phyloP scores from a whole-genome alignment of 768 basidiomycete species.

The Leccinum boreale region DNA sequence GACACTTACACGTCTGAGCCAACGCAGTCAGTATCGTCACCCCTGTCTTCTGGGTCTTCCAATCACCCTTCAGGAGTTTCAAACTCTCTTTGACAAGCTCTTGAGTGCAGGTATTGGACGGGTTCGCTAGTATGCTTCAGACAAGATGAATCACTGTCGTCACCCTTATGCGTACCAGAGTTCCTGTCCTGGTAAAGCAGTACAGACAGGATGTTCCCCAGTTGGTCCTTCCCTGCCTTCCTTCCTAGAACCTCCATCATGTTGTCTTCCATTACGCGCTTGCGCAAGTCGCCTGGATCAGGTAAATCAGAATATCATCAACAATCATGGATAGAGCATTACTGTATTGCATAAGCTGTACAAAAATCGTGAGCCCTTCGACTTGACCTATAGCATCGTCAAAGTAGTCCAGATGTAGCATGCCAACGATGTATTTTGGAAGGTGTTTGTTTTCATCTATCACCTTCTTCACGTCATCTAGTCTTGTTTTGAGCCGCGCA shows the following conservation, averaged over 20 bases:
- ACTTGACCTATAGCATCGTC: conserved; percentile 23
- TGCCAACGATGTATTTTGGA: conserved; percentile 17
- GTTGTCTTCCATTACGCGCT: conserved; percentile 8
- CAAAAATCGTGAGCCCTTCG: conserved; percentile 26
- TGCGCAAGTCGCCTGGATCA: conserved; percentile 12
- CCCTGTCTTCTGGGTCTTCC: conserved; percentile 23
- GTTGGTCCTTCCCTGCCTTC: conserved; percentile 15
- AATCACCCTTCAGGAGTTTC: background rate
- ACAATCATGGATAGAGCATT: background rate
- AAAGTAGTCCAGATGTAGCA: conserved; percentile 25
- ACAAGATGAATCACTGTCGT: too few species aligned
- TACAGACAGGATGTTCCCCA: conserved; percentile 18
- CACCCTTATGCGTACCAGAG: background rate
- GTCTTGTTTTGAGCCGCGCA: background rate
- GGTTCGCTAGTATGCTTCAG: conserved; percentile 5
- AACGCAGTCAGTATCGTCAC: conserved; percentile 22
- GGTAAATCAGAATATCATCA: background rate
- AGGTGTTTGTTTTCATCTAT: conserved; percentile 5
- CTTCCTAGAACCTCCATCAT: conserved; percentile 17
- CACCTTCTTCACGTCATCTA: conserved; percentile 13
- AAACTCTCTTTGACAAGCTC: conserved; percentile 15
- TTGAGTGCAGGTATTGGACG: conserved; percentile 7
- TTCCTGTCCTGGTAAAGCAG: conserved; percentile 24
- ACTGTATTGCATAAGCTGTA: conserved; percentile 20
- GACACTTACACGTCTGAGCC: conserved; percentile 16